phyloP scores from a whole-genome alignment of 345 rosid species.

The Eucalyptus pauciflora region DNA sequence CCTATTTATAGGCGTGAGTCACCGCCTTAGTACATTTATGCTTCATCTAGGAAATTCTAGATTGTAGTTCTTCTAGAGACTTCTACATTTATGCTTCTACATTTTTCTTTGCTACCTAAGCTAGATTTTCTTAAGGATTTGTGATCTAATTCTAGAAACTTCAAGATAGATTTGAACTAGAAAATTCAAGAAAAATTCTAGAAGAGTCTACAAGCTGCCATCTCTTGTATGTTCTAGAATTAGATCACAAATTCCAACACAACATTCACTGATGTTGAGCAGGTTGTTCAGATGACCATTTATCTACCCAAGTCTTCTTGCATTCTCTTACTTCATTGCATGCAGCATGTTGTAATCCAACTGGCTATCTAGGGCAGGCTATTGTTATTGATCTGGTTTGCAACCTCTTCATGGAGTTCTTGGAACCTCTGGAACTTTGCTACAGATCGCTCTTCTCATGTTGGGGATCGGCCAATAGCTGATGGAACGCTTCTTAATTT shows the following conservation, averaged over 20 bases:
- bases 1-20: no score
- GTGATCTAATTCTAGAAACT: no score
- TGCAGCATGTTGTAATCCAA: not conserved
- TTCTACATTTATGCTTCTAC: no score
- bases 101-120: no score
- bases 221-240: no score
- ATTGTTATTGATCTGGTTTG: not conserved
- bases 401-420: constrained; percentile 32
- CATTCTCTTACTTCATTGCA: not conserved
- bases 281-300: constrained; percentile 7
- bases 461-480: constrained; percentile 82
- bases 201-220: no score
- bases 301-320: not conserved
- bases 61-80: no score
- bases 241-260: not conserved
- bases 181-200: no score
- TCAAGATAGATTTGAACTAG: no score
- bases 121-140: no score
- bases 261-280: constrained; percentile 36
- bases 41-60: no score
- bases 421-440: constrained; percentile 95
- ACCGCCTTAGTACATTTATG: no score
- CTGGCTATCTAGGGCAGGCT: not conserved
- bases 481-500: constrained; percentile 97
- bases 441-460: constrained; percentile 79